A percentile compares a stretch with the other conserved stretches of the same genome.
Conservation (phyloP, 352 stramenopile genomes). For the Globisporangium abappressorium region DNA sequence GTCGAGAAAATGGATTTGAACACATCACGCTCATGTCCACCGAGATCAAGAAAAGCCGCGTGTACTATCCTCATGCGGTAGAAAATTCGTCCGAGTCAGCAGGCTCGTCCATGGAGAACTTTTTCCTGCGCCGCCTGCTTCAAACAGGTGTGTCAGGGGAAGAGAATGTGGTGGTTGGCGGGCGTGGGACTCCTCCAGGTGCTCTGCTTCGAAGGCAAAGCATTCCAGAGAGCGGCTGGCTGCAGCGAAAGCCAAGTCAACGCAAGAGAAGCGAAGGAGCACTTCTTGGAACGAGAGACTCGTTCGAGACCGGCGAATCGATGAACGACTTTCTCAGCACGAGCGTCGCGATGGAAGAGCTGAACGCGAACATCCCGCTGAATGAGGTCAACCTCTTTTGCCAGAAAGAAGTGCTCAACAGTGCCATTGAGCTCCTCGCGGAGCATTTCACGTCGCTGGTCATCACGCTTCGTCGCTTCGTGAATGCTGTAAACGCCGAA, state of each 20-base stretch:
- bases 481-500: conserved; percentile 31
- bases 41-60: conserved; percentile 46
- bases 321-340: conserved; percentile 53
- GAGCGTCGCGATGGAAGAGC: conserved; percentile 45
- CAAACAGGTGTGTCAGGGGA: conserved; percentile 23
- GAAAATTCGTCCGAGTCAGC: conserved; percentile 24
- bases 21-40: conserved; percentile 40
- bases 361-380: conserved; percentile 51
- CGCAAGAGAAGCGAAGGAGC: conserved; percentile 7
- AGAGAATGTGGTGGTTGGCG: conserved; percentile 13
- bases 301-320: conserved; percentile 40
- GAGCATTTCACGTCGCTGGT: conserved; percentile 41
- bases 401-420: conserved; percentile 38
- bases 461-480: conserved; percentile 32
- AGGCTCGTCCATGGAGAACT: conserved; percentile 41
- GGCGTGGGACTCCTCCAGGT: background rate
- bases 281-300: conserved; percentile 26
- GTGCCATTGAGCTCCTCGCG: conserved; percentile 43
- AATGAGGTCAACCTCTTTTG: conserved; percentile 33
- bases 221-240: conserved; percentile 24
- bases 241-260: conserved; percentile 30
- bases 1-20: conserved; percentile 53
- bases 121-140: conserved; percentile 53
- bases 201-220: conserved; percentile 9
- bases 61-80: conserved; percentile 58